Evolutionary conservation across 108 stramenopile genomes (phyloP), one percentile per base, ranked within the genome.

Genomic region (Stephanodiscus triporus): DNA sequence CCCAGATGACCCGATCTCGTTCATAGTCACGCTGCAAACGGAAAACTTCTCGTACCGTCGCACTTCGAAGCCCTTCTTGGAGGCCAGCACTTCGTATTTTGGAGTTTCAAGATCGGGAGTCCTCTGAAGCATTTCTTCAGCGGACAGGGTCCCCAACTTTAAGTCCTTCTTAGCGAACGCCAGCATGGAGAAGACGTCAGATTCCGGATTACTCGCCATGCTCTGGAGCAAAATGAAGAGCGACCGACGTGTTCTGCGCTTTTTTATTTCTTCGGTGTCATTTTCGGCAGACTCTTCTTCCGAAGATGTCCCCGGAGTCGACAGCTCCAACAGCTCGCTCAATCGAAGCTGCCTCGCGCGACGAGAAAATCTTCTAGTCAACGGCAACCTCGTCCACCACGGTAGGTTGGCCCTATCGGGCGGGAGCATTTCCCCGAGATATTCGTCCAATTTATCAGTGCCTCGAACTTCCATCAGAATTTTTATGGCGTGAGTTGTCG

Each of bases 101-200:
- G 96, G 94, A 6, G 91, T 93, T 77, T 94, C 94, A 47, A 97
- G 66, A 13, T 84, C 93, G 9, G 79, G 77, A 10, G 94, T 73
- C 23, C 72, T 61, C 59, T 75, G 66, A 2, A 32, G 38, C 66
- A 75, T 57, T 24, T 75, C 66, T 38, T 58, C 54, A 16, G 74
- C 19, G n/a, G 74, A 75, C 0, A 74, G 19, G 23, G 49, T 66
- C 6, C 36, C 63, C 11, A 19, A 51, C 20, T 58, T 30, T 37
- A 14, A 22, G 45, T 75, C 74, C 59, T 42, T 66, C 29, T 29
- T 66, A 0, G 51, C 74, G 20, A 51, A 22, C 0, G 65, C 24
- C 0, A 75, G 42, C 22, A 75, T 20, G 8, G n/a, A 27, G 19
- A 42, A 63, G 20, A 75, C 49, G 24, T 34, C 66, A 5, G 34